Conservation (phyloP, 495 filamentous ascomycete genomes). For the Talaromyces wortmannii region DNA sequence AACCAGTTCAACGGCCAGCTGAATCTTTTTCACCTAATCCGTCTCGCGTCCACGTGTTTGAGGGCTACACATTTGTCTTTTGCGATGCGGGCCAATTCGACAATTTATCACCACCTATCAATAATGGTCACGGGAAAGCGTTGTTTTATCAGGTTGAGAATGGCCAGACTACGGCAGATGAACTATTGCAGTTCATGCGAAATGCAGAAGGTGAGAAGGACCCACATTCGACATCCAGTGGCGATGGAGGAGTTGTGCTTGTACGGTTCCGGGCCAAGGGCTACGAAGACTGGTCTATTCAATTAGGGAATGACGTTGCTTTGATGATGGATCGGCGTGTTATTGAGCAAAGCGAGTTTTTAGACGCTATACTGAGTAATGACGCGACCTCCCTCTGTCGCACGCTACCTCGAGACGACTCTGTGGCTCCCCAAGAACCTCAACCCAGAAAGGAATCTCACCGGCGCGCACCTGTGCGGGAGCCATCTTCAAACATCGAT, state of each 20-base stretch:
- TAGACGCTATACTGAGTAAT: conserved; percentile 78
- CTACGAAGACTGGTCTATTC: conserved; percentile 60
- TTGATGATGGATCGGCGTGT: conserved; percentile 68
- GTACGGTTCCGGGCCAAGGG: conserved; percentile 67
- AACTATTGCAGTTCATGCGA: conserved; percentile 73
- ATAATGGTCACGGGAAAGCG: conserved; percentile 76
- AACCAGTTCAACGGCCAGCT: conserved; percentile 55
- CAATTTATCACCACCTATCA: conserved; percentile 64
- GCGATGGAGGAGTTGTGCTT: conserved; percentile 66
- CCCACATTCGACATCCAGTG: conserved; percentile 51
- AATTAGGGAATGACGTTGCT: conserved; percentile 61
- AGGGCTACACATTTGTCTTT: conserved; percentile 85
- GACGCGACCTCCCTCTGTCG: conserved; percentile 65
- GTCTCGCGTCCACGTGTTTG: conserved; percentile 63
- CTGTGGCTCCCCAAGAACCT: not conserved
- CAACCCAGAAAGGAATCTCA: conserved; percentile 9
- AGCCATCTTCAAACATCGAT: not conserved
- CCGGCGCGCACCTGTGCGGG: not conserved
- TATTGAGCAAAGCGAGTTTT: conserved; percentile 85
- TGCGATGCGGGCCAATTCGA: conserved; percentile 74
- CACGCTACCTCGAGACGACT: conserved; percentile 42
- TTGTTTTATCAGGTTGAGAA: conserved; percentile 54
- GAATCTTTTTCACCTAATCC: conserved; percentile 64
- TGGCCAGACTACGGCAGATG: conserved; percentile 63
- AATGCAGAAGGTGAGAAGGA: conserved; percentile 68